Evolutionary conservation across 768 basidiomycete species (phyloP).

Genomic region (Termitomyces sp.): DNA sequence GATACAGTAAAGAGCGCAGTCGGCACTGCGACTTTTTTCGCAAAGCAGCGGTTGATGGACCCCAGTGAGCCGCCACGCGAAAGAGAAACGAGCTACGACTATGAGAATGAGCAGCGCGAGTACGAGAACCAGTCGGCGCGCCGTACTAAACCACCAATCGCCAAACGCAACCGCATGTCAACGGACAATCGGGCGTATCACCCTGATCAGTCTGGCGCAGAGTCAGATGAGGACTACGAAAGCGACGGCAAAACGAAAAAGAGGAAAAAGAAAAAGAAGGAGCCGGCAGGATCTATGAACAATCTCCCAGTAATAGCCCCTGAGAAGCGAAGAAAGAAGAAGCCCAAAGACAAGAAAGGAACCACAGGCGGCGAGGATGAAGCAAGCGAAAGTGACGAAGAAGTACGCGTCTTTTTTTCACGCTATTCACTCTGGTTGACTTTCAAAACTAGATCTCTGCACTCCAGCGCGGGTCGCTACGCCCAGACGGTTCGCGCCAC

Average conservation of each 20-base stretch:
- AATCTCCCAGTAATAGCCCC: slow-evolving; percentile 63
- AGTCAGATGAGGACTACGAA: slow-evolving; percentile 52
- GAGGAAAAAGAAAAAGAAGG: slow-evolving; percentile 51
- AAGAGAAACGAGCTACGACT: slow-evolving; percentile 63
- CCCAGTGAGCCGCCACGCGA: slow-evolving; percentile 32
- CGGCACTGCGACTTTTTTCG: slow-evolving; percentile 55
- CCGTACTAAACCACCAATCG: slow-evolving; percentile 15
- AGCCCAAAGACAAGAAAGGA: slow-evolving; percentile 36
- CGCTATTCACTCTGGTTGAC: background rate
- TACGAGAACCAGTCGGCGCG: slow-evolving; percentile 35
- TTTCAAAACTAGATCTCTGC: slow-evolving; percentile 17
- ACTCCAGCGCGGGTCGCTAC: slow-evolving; percentile 25
- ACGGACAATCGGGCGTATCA: slow-evolving; percentile 79
- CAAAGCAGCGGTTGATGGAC: slow-evolving; percentile 57
- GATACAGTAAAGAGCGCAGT: slow-evolving; percentile 50
- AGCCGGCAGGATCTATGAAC: slow-evolving; percentile 53
- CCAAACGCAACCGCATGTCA: slow-evolving; percentile 60
- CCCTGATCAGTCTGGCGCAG: slow-evolving; percentile 59
- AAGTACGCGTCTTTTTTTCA: slow-evolving; percentile 26
- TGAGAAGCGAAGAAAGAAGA: slow-evolving; percentile 58
- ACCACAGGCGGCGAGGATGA: slow-evolving; percentile 44
- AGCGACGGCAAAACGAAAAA: slow-evolving; percentile 48
- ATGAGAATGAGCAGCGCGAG: slow-evolving; percentile 69
- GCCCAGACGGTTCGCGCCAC: slow-evolving; percentile 28
- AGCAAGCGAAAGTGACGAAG: slow-evolving; percentile 33